Conservation (phyloP, 139 green algal species). For the Coccomyxa sp. region DNA sequence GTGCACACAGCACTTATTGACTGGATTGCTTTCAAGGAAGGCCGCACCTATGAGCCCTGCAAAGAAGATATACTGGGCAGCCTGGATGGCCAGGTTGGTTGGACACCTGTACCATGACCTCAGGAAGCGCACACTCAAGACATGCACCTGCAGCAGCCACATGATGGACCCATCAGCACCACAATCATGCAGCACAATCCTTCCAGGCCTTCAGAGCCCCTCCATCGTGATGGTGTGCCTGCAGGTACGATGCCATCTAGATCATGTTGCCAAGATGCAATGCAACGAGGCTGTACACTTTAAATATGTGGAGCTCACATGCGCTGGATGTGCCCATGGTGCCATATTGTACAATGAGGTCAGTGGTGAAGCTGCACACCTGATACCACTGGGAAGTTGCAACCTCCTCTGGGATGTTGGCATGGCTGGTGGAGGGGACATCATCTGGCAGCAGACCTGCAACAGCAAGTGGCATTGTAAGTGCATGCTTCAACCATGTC, state of each 20-base stretch:
- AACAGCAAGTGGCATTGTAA: not conserved
- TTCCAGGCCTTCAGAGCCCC: no score
- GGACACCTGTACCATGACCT: slow-evolving; percentile 29
- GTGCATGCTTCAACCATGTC: no score
- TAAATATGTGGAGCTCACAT: no score
- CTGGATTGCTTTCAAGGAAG: not conserved
- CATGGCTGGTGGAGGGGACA: not conserved
- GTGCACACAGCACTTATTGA: not conserved
- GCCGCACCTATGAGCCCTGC: slow-evolving; percentile 30
- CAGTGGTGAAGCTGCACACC: not conserved
- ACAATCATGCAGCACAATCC: not conserved
- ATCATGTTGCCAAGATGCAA: no score
- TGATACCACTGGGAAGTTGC: not conserved
- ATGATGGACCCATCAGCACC: not conserved
- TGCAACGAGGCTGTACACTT: no score
- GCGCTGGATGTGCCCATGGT: no score
- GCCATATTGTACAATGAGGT: no score
- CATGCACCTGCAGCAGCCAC: slow-evolving; percentile 9
- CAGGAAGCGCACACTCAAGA: slow-evolving; percentile 26
- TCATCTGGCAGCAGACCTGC: not conserved
- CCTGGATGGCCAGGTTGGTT: slow-evolving; percentile 32
- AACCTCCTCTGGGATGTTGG: not conserved
- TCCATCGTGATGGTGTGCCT: no score
- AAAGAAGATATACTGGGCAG: slow-evolving; percentile 38
- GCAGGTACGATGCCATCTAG: no score